Evolutionary conservation across 768 basidiomycete species (phyloP).

Genomic region (Leccinum subtestaceum): DNA sequence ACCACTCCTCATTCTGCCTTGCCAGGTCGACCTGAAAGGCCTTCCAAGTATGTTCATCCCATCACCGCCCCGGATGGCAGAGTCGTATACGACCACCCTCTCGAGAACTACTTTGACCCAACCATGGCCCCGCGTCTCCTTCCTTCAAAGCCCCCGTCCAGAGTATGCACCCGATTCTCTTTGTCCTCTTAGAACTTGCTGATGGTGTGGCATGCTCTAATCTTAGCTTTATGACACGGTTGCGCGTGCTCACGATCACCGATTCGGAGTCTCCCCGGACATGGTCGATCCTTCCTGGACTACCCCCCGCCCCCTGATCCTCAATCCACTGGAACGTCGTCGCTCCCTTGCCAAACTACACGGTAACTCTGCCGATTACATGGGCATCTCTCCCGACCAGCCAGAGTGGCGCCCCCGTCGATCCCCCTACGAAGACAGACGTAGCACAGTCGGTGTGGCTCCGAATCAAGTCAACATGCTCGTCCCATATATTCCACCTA

Average conservation of each 20-base stretch:
- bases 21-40: slow-evolving; percentile 8
- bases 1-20: slow-evolving; percentile 15
- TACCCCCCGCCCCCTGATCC: slow-evolving; percentile 9
- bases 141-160: slow-evolving; percentile 10
- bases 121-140: slow-evolving; percentile 18
- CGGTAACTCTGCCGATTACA: slow-evolving; percentile 20
- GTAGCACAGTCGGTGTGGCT: slow-evolving; percentile 20
- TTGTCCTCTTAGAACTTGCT: background rate
- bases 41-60: slow-evolving; percentile 12
- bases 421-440: slow-evolving; percentile 25
- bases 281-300: slow-evolving; percentile 14
- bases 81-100: slow-evolving; percentile 21
- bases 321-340: slow-evolving; percentile 15
- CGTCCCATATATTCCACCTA: slow-evolving; percentile 23
- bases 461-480: slow-evolving; percentile 29
- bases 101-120: slow-evolving; percentile 26
- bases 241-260: slow-evolving; percentile 27
- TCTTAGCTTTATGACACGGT: slow-evolving; percentile 31
- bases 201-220: background rate
- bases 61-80: slow-evolving; percentile 12
- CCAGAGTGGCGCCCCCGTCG: slow-evolving; percentile 26
- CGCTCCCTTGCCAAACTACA: slow-evolving; percentile 13
- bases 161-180: slow-evolving; percentile 11
- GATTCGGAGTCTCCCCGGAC: slow-evolving; percentile 9
- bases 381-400: slow-evolving; percentile 23